Evolutionary conservation across 345 rosid genomes (phyloP).

Genomic region (Pseudoturritis turrita): DNA sequence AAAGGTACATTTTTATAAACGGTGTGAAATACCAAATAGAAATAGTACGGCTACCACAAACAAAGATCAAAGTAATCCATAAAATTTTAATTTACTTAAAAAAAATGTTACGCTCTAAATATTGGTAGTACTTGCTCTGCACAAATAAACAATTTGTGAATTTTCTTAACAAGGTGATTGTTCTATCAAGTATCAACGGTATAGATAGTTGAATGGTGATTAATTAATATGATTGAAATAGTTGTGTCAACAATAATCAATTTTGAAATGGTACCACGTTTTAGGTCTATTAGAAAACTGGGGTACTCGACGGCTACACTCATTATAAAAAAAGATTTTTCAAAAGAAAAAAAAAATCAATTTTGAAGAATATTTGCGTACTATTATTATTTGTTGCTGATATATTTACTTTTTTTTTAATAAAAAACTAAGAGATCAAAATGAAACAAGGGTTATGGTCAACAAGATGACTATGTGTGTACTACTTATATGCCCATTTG

Average conservation of each 20-base stretch:
- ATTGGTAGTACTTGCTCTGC: not conserved
- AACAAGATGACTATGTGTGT: slow-evolving; percentile 12
- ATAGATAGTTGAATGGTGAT: too few species aligned
- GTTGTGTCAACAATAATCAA: too few species aligned
- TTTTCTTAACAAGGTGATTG: too few species aligned
- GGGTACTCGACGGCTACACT: too few species aligned
- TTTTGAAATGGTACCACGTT: too few species aligned
- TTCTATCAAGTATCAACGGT: too few species aligned
- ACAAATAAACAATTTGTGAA: not conserved
- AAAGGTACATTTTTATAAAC: not conserved
- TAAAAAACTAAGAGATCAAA: not conserved
- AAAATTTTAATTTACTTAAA: not conserved
- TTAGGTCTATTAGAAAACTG: too few species aligned
- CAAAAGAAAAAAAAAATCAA: too few species aligned
- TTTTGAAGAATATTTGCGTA: too few species aligned
- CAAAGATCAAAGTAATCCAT: not conserved
- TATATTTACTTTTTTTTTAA: not conserved
- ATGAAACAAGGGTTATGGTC: slow-evolving; percentile 9
- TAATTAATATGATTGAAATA: too few species aligned
- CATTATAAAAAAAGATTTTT: too few species aligned
- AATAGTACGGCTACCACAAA: not conserved
- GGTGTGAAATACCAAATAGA: slow-evolving; percentile 5
- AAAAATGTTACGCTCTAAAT: not conserved
- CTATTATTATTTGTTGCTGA: too few species aligned
- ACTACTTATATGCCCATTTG: slow-evolving; percentile 11